phyloP scores from a whole-genome alignment of 2,329 filamentous ascomycete genomes.

The Stenocarpella maydis region DNA sequence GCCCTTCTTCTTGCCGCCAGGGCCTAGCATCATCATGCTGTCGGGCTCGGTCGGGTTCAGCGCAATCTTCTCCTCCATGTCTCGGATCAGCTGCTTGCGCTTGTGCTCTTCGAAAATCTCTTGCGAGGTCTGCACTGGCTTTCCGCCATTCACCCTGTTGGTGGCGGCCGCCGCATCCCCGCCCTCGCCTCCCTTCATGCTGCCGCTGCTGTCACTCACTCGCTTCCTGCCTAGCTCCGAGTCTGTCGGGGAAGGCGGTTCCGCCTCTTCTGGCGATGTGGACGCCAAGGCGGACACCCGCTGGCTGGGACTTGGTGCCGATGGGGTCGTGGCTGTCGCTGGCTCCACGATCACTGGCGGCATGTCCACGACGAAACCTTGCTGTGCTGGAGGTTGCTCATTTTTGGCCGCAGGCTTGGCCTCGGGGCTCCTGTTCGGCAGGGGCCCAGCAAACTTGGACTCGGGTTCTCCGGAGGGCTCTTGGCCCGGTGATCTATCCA shows the following conservation, averaged over 20 bases:
- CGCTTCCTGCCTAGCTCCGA: constrained; percentile 47
- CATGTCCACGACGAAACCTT: constrained; percentile 23
- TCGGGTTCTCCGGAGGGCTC: constrained; percentile 28
- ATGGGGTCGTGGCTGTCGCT: constrained; percentile 23
- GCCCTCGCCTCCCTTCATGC: neutral
- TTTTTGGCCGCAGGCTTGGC: constrained; percentile 22
- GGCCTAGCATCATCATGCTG: constrained; percentile 37
- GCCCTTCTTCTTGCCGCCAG: constrained; percentile 46
- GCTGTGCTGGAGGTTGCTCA: constrained; percentile 30
- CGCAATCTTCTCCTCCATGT: constrained; percentile 64
- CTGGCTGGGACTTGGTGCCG: constrained; percentile 32
- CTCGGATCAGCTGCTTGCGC: constrained; percentile 52
- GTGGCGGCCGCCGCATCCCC: constrained; percentile 25
- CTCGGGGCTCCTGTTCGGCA: constrained; percentile 26
- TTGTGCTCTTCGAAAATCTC: constrained; percentile 53
- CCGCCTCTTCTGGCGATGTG: neutral
- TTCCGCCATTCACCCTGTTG: constrained; percentile 26
- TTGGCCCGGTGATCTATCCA: constrained; percentile 13
- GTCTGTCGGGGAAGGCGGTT: constrained; percentile 9
- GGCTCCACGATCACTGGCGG: constrained; percentile 25
- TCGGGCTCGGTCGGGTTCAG: constrained; percentile 45
- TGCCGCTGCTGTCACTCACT: constrained; percentile 19
- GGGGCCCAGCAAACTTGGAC: constrained; percentile 32
- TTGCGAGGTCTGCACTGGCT: constrained; percentile 41
- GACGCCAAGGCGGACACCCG: constrained; percentile 29